These are phyloP conservation scores for Hypoxylon sp. DNA, from an alignment of 2,329 filamentous ascomycete genomes.

Conservation along the genomic window DNA sequence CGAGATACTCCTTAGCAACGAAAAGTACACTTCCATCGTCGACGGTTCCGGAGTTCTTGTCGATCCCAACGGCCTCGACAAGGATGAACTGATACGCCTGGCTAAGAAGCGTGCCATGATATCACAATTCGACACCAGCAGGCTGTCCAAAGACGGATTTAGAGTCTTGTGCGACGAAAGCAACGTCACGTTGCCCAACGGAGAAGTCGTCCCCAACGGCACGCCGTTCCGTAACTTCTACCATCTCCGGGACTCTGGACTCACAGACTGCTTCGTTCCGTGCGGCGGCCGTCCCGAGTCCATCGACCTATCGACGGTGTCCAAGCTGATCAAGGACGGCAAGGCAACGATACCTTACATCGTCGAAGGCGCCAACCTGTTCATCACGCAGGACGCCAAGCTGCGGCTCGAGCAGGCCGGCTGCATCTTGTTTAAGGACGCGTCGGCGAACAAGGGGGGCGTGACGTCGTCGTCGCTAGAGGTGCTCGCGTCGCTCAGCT, in stretches of 20 bases:
- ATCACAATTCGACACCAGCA: constrained; percentile 80
- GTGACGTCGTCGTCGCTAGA: constrained; percentile 97
- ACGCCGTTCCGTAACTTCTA: constrained; percentile 97
- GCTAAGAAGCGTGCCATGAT: constrained; percentile 92
- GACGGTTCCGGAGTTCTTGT: constrained; percentile 95
- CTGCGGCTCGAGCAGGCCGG: constrained; percentile 94
- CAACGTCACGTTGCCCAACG: constrained; percentile 85
- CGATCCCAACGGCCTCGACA: constrained; percentile 89
- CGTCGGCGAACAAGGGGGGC: constrained; percentile 97
- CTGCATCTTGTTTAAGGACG: constrained; percentile 95
- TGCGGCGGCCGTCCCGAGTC: constrained; percentile 97
- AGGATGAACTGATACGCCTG: constrained; percentile 80
- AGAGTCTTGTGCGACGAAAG: constrained; percentile 90
- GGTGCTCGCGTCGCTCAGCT: constrained; percentile 91
- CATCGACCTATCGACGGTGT: constrained; percentile 85
- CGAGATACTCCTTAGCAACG: constrained; percentile 93
- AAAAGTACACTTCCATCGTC: constrained; percentile 95
- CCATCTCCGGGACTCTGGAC: constrained; percentile 80
- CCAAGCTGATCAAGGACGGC: constrained; percentile 87
- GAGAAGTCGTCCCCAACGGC: constrained; percentile 88
- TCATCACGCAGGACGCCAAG: constrained; percentile 98
- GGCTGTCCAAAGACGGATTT: constrained; percentile 88
- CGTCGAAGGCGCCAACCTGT: constrained; percentile 96
- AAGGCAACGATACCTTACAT: constrained; percentile 91
- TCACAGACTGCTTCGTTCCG: constrained; percentile 90